A percentile compares a stretch with the other conserved stretches of the same genome.
Conservation (phyloP, 495 filamentous ascomycete species). For the Talaromyces adpressus region DNA sequence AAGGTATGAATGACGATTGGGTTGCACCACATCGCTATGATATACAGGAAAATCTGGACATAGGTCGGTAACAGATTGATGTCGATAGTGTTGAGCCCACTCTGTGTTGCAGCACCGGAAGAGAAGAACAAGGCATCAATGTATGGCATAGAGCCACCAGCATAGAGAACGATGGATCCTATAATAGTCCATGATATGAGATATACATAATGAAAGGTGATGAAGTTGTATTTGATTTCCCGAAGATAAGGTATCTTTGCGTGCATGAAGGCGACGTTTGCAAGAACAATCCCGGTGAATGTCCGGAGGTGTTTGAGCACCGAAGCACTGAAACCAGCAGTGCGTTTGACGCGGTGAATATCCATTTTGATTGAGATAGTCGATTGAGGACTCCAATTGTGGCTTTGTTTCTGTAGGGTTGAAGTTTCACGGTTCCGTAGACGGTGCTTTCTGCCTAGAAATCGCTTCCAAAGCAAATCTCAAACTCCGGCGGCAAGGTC, state of each 20-base stretch:
- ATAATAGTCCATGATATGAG: conserved; percentile 62
- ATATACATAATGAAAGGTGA: conserved; percentile 79
- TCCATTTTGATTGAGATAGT: neutral
- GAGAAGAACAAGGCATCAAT: conserved; percentile 88
- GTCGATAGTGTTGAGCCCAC: conserved; percentile 83
- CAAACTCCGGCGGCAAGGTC: neutral
- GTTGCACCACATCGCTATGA: conserved; percentile 67
- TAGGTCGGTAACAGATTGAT: conserved; percentile 67
- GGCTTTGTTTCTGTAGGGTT: neutral
- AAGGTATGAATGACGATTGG: conserved; percentile 85
- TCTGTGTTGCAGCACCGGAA: conserved; percentile 77
- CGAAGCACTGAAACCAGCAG: neutral
- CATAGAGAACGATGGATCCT: conserved; percentile 70
- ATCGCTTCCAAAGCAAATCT: neutral
- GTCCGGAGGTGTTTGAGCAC: neutral
- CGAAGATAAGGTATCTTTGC: conserved; percentile 4
- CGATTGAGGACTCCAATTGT: neutral
- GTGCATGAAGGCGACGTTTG: conserved; percentile 1
- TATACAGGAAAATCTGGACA: conserved; percentile 68
- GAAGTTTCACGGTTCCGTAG: neutral
- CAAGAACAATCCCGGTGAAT: neutral
- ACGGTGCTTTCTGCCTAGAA: neutral
- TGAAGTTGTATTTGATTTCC: conserved; percentile 43
- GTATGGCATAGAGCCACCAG: conserved; percentile 56
- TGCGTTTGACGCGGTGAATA: neutral